phyloP scores from a whole-genome alignment of 306 rosid genomes.

The Dryas alaskensis region DNA sequence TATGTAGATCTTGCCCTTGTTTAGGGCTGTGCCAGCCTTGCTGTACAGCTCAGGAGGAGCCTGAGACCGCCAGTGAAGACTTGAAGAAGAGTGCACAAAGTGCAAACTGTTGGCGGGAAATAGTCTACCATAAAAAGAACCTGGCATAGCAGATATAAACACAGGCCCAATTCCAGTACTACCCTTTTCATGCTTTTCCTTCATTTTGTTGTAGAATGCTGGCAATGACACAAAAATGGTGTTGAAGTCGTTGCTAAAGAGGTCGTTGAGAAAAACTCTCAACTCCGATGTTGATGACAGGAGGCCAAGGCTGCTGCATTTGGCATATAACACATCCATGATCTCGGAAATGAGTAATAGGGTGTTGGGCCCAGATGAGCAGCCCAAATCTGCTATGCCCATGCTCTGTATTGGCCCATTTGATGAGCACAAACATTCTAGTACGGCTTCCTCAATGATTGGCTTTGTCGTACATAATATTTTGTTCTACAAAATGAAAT shows the following conservation, averaged over 20 bases:
- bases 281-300: slow-evolving; percentile 39
- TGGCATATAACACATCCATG: slow-evolving; percentile 29
- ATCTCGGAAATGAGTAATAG: slow-evolving; percentile 44
- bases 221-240: slow-evolving; percentile 58
- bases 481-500: slow-evolving; percentile 28
- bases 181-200: slow-evolving; percentile 20
- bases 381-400: slow-evolving; percentile 76
- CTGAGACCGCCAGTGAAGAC: slow-evolving; percentile 81
- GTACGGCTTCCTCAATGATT: slow-evolving; percentile 43
- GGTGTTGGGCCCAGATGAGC: slow-evolving; percentile 83
- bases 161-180: slow-evolving; percentile 25
- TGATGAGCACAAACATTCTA: slow-evolving; percentile 25
- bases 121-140: slow-evolving; percentile 55
- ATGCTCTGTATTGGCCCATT: slow-evolving; percentile 36
- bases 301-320: slow-evolving; percentile 13
- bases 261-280: slow-evolving; percentile 57
- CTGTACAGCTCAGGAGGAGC: slow-evolving; percentile 41
- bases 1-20: slow-evolving; percentile 67
- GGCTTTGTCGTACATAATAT: slow-evolving; percentile 38
- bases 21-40: slow-evolving; percentile 14
- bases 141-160: slow-evolving; percentile 54
- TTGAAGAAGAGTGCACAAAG: slow-evolving; percentile 70
- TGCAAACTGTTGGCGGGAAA: slow-evolving; percentile 46
- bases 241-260: slow-evolving; percentile 73
- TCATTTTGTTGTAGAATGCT: slow-evolving; percentile 38